phyloP scores from a whole-genome alignment of 1,284 basidiomycete genomes.

The Sporisorium exsertum region DNA sequence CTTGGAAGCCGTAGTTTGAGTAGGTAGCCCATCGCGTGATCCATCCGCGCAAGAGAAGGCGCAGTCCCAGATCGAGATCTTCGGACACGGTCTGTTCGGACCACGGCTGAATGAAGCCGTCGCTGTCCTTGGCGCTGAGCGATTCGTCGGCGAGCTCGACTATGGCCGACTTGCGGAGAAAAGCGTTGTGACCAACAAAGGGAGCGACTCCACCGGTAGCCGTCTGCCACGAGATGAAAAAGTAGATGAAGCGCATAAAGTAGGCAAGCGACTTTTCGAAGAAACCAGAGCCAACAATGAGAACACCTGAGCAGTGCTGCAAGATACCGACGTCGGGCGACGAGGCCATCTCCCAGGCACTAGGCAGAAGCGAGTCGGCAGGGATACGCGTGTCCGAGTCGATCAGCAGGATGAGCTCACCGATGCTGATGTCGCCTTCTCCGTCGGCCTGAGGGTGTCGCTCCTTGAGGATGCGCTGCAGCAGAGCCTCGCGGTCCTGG shows the following conservation, averaged over 20 bases:
- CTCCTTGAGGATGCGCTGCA: conserved; percentile 34
- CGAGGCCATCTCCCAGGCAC: conserved; percentile 81
- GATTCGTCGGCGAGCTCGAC: conserved; percentile 78
- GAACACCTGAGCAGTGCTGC: conserved; percentile 82
- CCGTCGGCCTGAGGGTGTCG: conserved; percentile 69
- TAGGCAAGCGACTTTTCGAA: conserved; percentile 87
- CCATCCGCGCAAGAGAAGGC: conserved; percentile 72
- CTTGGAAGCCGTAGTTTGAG: conserved; percentile 82
- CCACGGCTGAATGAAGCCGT: conserved; percentile 78
- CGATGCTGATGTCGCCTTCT: conserved; percentile 54
- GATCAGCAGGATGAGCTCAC: conserved; percentile 59
- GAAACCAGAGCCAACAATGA: conserved; percentile 86
- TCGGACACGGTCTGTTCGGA: conserved; percentile 83
- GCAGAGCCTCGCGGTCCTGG: conserved; percentile 19
- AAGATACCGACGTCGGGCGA: conserved; percentile 83
- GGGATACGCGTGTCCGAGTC: conserved; percentile 87
- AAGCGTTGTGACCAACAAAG: conserved; percentile 83
- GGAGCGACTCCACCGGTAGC: conserved; percentile 72
- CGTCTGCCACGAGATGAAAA: conserved; percentile 71
- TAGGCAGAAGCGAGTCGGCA: conserved; percentile 85
- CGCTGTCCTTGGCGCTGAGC: conserved; percentile 76
- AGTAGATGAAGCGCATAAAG: conserved; percentile 72
- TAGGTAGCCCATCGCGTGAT: conserved; percentile 86
- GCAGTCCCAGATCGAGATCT: conserved; percentile 81
- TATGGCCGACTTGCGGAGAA: conserved; percentile 74